Evolutionary conservation across 2,329 filamentous ascomycete species (phyloP).

Genomic region (Cladosporium austrohemisphaericum): DNA sequence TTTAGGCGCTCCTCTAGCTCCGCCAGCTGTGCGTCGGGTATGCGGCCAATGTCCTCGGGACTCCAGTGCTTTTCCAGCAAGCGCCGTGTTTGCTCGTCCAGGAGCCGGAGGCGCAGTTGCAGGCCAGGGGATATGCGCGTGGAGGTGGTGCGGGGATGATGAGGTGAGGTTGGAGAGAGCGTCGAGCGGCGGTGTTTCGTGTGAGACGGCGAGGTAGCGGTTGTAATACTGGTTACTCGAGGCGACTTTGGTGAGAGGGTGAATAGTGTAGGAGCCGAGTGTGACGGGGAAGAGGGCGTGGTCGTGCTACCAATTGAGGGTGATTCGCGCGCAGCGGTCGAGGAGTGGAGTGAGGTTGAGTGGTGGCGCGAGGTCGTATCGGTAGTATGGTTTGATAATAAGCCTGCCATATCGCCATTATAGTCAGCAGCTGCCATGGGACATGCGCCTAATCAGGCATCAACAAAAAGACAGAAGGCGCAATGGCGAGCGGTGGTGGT

Average conservation of each 20-base stretch:
- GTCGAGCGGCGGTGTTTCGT: not conserved
- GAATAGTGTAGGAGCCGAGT: not conserved
- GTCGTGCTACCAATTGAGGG: not conserved
- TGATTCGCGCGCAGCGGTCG: not conserved
- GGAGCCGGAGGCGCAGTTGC: constrained; percentile 42
- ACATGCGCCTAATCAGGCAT: not conserved
- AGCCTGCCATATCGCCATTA: constrained; percentile 5
- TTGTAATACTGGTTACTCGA: not conserved
- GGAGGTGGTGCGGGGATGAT: constrained; percentile 35
- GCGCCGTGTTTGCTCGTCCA: constrained; percentile 36
- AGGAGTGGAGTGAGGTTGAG: too few species aligned
- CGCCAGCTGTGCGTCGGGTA: constrained; percentile 66
- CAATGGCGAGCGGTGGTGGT: too few species aligned
- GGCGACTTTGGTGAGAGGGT: not conserved
- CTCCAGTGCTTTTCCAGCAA: constrained; percentile 32
- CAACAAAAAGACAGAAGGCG: not conserved
- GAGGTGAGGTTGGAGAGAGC: constrained; percentile 5
- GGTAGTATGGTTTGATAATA: too few species aligned
- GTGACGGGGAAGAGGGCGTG: not conserved
- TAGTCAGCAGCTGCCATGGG: not conserved
- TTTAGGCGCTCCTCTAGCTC: constrained; percentile 59
- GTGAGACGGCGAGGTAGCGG: not conserved
- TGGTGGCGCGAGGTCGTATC: too few species aligned
- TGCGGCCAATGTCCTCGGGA: constrained; percentile 58
- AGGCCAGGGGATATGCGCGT: constrained; percentile 39